Percentiles rank a stretch among this genome's conserved stretches.
Evolutionary conservation across 2,329 filamentous ascomycete species (phyloP).

Genomic region (Exophiala viscosa): DNA sequence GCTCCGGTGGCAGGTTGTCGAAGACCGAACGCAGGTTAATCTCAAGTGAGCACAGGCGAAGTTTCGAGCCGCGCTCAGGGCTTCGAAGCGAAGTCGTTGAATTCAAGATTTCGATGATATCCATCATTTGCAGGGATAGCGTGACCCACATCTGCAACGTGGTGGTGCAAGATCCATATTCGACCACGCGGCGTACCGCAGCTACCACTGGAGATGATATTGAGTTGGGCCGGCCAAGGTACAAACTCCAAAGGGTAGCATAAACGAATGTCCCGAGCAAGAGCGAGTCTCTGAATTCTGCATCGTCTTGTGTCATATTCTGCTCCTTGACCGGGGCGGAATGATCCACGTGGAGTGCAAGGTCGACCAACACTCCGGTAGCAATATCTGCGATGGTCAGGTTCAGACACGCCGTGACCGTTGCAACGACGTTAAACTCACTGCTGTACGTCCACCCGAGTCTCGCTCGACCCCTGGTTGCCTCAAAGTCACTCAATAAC

Average conservation of each 20-base stretch:
- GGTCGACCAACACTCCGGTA: not conserved
- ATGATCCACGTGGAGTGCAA: not conserved
- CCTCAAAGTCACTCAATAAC: conserved; percentile 1
- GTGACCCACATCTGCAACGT: conserved; percentile 1
- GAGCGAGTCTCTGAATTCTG: not conserved
- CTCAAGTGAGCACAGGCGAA: conserved; percentile 1
- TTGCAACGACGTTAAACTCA: not conserved
- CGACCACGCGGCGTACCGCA: not conserved
- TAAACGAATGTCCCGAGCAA: conserved; percentile 1
- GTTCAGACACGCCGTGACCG: not conserved
- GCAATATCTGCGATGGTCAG: conserved; percentile 1
- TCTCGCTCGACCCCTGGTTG: not conserved
- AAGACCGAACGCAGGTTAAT: not conserved
- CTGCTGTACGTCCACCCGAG: conserved; percentile 5
- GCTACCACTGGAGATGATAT: not conserved
- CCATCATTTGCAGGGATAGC: not conserved
- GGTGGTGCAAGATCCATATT: not conserved
- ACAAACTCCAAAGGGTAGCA: conserved; percentile 6
- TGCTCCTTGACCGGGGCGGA: not conserved
- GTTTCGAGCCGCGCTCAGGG: not conserved
- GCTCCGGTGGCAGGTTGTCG: not conserved
- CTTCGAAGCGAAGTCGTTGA: not conserved
- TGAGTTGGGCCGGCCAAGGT: not conserved
- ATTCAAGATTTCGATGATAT: conserved; percentile 1
- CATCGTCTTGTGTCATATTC: not conserved